Evolutionary conservation across 23 red algal genomes (phyloP), one percentile per base, ranked within the genome.

Genomic region (Gracilaria vermiculophylla): DNA sequence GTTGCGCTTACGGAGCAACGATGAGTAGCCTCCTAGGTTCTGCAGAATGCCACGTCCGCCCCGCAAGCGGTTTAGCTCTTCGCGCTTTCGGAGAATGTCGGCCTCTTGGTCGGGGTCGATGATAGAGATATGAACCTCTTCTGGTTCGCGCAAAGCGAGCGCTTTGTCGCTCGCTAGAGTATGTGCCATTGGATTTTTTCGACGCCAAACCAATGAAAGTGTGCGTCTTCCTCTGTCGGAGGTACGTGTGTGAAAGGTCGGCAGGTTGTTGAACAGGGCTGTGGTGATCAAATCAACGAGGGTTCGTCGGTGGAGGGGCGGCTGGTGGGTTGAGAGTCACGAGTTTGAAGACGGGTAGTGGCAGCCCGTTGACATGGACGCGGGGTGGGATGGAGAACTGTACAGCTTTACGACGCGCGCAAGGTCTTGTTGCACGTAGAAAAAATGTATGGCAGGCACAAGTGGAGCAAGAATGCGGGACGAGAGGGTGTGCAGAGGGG

Each of bases 81-180:
- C 56, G 24, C 85, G 67, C 34, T 37, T 42, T 39, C 55, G 56
- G 24, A 62, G 35, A 53, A 89, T 89, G 2, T 89, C 39, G 43
- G 58, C 34, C 69, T 78, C 85, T 78, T 89, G 85, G 48, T 89
- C 85, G 45, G 85, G 70, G 43, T 89, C 85, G 43, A 89, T 89
- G 35, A 89, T 78, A 32, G 70, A 48, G 25, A 89, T 89, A 19
- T 89, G 45, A 0, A 65, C 69, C 40, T 86, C 81, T 14, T 77
- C 85, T 48, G 69, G 19, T 42, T 76, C 70, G 50, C 85, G 69
- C 55, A 56, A 73, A 41, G 70, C 39, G 20, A 69, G 42, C n/a
- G 37, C 70, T 47, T 78, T 78, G 17, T 76, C 85, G 35, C 44
- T 69, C 14, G 85, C 72, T 60, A 89, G 71, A n/a, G 85, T 89